Evolutionary conservation across 106 monocot genomes (phyloP), one percentile per base, ranked within the genome.

Genomic region (Triglochin maritima): DNA sequence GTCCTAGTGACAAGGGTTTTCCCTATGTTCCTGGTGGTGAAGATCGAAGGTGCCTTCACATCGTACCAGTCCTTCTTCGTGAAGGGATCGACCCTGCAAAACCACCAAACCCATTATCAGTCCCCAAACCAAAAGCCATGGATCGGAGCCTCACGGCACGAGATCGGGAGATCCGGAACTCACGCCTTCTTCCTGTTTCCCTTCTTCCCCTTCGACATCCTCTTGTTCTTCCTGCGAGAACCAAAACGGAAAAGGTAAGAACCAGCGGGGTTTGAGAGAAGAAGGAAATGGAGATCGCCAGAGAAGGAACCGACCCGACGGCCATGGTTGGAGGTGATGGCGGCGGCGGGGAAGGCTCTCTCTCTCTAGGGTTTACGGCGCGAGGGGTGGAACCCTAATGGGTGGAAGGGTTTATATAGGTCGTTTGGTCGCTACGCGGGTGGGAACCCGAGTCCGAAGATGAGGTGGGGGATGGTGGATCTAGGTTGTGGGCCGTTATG

Each of bases 31-130:
- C 73, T 73, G 4, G 62, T 68, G 57, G 17, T 73, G 17, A 77
- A 81, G 11, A 77, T 47, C 7, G 81, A 73, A 3, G 81, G 77
- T 2, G 81, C 77, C 69, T 81, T 81, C 72, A 81, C 73, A 53
- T 81, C 77, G 46, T 77, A 81, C 81, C 81, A 81, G 45, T 77
- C 81, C 69, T 81, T 81, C 72, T 81, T 81, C 13, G 77, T 15
- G 59, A 81, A 81, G 3, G 81, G 77, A 77, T 77, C 81, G 7
- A 77, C 81, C 7, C 81, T 81, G 69, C 69, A 59, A 59, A 69
- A 63, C 49, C 4, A 59, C 29, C 29, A 45, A 49, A 46, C 48
- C 29, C 29, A 29, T 29, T 29, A 29, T 29, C 29, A 29, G 29
- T 29, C 29, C 29, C 29, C 4, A 63, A 43, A 29, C 3, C 4